A percentile compares a stretch with the other conserved stretches of the same genome.
Conservation (phyloP, 768 basidiomycete species). For the Lactifluus echinatus region DNA sequence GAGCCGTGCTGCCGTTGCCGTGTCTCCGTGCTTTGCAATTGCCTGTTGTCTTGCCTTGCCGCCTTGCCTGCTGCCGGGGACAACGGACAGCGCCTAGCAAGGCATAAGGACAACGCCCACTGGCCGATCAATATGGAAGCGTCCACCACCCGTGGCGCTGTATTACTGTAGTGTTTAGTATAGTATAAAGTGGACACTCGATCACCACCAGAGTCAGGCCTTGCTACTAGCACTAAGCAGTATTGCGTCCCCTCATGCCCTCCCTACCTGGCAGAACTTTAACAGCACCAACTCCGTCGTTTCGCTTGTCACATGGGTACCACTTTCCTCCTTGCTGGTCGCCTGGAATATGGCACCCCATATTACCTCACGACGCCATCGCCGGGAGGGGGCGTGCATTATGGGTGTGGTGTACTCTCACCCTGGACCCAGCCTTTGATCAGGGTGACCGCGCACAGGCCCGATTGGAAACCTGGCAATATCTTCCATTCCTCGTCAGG, state of each 20-base stretch:
- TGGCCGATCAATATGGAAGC: too few species aligned
- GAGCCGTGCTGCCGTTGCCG: too few species aligned
- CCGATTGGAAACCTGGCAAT: slow-evolving; percentile 42
- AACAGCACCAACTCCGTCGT: not conserved
- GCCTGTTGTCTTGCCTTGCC: too few species aligned
- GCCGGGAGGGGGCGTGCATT: slow-evolving; percentile 1
- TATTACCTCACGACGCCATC: not conserved
- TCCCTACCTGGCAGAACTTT: slow-evolving; percentile 1
- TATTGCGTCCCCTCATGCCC: not conserved
- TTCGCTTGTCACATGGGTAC: slow-evolving; percentile 1
- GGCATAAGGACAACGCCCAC: too few species aligned
- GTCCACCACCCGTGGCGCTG: too few species aligned
- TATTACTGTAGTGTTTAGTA: too few species aligned
- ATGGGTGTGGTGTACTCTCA: not conserved
- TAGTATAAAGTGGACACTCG: too few species aligned
- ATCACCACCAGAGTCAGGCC: too few species aligned
- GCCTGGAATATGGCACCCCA: not conserved
- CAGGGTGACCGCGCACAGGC: slow-evolving; percentile 27
- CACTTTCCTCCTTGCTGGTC: not conserved
- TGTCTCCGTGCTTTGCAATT: too few species aligned
- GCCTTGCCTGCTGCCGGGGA: too few species aligned
- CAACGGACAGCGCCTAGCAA: too few species aligned
- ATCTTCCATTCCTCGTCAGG: slow-evolving; percentile 21
- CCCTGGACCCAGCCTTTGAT: not conserved
- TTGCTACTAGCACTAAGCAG: not conserved